Conservation (phyloP, 1,284 basidiomycete genomes). For the Trichosporon sp. region DNA sequence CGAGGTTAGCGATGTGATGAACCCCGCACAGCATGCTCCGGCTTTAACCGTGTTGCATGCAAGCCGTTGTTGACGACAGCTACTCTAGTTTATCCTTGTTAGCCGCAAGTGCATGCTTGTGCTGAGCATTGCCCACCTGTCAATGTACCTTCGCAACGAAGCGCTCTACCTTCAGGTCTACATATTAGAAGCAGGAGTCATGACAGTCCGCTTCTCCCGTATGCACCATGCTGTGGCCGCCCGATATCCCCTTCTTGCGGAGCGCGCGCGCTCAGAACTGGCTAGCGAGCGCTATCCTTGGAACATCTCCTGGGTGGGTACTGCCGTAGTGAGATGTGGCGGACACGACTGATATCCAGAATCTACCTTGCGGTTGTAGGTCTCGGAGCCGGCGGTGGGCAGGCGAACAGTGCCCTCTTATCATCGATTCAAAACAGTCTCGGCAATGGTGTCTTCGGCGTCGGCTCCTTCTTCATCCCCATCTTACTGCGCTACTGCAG, state of each 20-base stretch:
- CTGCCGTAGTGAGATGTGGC: neutral
- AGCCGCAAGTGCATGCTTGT: too few relatives aligned
- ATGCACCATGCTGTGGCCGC: neutral
- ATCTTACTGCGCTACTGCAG: neutral
- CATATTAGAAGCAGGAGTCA: neutral
- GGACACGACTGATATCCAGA: neutral
- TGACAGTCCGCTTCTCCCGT: neutral
- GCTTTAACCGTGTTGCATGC: too few relatives aligned
- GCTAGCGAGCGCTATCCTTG: neutral
- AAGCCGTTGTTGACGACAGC: too few relatives aligned
- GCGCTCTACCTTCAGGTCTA: neutral
- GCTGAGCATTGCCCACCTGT: neutral
- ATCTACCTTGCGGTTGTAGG: conserved; percentile 1
- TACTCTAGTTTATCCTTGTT: too few relatives aligned
- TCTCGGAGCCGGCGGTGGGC: neutral
- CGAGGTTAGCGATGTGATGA: too few relatives aligned
- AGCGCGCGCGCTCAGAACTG: conserved; percentile 1
- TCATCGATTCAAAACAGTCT: neutral
- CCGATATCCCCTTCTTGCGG: neutral
- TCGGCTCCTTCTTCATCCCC: neutral
- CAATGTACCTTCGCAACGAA: neutral
- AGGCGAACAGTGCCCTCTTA: neutral
- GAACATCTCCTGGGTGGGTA: neutral
- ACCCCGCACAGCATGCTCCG: too few relatives aligned
- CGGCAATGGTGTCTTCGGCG: conserved; percentile 4